Conservation (phyloP, 2,329 filamentous ascomycete genomes). For the Hypoxylon sp. region DNA sequence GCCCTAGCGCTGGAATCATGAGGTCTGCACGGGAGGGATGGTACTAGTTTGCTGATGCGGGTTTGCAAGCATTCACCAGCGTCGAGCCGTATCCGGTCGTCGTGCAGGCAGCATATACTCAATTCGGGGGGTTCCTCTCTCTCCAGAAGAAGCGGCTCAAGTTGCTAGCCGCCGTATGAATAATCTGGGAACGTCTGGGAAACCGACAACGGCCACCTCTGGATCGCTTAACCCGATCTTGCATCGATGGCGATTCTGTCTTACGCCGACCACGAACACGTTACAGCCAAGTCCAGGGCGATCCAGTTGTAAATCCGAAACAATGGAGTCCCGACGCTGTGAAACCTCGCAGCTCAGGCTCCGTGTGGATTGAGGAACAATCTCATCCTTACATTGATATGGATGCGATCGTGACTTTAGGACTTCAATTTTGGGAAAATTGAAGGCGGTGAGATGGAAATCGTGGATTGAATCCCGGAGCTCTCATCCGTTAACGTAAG, state of each 20-base stretch:
- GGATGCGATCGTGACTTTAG: neutral
- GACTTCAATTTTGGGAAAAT: neutral
- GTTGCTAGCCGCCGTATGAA: neutral
- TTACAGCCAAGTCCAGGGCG: neutral
- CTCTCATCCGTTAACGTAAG: neutral
- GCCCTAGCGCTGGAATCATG: neutral
- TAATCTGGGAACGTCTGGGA: neutral
- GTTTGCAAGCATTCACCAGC: constrained; percentile 3
- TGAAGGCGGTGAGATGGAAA: neutral
- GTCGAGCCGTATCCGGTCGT: neutral
- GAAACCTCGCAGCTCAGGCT: neutral
- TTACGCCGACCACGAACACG: constrained; percentile 3
- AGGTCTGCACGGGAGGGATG: neutral
- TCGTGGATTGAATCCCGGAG: neutral
- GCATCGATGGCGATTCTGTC: constrained; percentile 19
- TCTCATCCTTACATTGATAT: neutral
- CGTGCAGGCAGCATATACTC: neutral
- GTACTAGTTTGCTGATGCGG: constrained; percentile 5
- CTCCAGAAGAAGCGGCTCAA: neutral
- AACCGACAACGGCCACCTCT: neutral
- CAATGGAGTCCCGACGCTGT: neutral
- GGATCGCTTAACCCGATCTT: constrained; percentile 9
- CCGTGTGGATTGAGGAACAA: neutral
- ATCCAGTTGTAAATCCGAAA: neutral
- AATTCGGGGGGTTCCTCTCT: neutral